Percentiles rank a stretch among this genome's conserved stretches.
Conservation (phyloP, 83 land plant species). For the Picea abies region DNA sequence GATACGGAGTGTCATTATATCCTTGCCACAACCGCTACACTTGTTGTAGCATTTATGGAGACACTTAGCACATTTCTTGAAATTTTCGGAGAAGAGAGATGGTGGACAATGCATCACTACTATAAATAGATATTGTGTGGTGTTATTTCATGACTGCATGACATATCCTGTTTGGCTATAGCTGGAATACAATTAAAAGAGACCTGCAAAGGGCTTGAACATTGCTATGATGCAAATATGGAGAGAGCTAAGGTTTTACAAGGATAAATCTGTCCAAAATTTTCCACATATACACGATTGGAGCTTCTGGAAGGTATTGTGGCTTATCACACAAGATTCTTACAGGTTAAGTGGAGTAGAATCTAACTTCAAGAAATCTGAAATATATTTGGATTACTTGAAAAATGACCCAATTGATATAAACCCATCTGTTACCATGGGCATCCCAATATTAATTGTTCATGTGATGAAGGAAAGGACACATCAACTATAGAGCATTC, state of each 20-base stretch:
- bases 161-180: constrained; percentile 74
- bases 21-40: constrained; percentile 93
- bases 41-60: constrained; percentile 95
- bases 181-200: constrained; percentile 75
- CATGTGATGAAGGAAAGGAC: no score
- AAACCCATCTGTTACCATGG: no score
- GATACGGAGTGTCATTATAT: constrained; percentile 97
- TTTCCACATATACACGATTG: constrained; percentile 81
- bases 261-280: constrained; percentile 76
- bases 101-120: constrained; percentile 63
- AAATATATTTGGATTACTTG: no score
- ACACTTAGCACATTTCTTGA: constrained; percentile 71
- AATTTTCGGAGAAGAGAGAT: constrained; percentile 72
- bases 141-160: constrained; percentile 88
- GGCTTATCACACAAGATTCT: constrained; percentile 76
- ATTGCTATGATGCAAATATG: constrained; percentile 74
- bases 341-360: neutral
- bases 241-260: constrained; percentile 70
- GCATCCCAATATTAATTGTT: no score
- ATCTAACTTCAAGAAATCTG: no score
- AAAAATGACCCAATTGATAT: no score
- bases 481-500: no score
- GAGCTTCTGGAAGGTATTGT: constrained; percentile 95
- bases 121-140: constrained; percentile 22
- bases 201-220: constrained; percentile 82